phyloP scores from a whole-genome alignment of 495 filamentous ascomycete species.

The Penicillium samsonianum region DNA sequence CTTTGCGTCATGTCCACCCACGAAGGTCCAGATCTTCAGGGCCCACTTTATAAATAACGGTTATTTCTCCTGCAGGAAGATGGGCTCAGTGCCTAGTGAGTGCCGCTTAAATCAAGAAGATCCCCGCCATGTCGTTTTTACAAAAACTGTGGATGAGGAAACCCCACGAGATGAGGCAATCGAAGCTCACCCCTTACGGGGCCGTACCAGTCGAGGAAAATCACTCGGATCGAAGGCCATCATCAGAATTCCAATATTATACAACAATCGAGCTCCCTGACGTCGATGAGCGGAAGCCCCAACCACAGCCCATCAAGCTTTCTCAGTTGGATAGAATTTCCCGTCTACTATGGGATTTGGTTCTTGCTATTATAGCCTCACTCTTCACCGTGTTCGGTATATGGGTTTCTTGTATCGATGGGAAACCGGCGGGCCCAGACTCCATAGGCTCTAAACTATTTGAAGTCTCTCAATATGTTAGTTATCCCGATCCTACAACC shows the following conservation, averaged over 20 bases:
- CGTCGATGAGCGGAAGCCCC: not conserved
- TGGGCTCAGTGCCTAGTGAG: not conserved
- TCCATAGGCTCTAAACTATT: not conserved
- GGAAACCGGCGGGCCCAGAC: not conserved
- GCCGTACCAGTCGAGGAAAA: not conserved
- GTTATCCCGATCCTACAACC: not conserved
- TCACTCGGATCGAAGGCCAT: not conserved
- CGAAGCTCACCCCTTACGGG: not conserved
- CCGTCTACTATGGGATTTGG: not conserved
- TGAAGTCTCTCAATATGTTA: conserved; percentile 3
- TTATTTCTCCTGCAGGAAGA: not conserved
- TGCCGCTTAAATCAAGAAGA: not conserved
- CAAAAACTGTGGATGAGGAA: not conserved
- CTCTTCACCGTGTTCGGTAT: conserved; percentile 2
- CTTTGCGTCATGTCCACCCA: not conserved
- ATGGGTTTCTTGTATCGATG: conserved; percentile 4
- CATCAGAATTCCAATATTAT: not conserved
- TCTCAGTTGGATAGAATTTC: not conserved
- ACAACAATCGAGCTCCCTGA: not conserved
- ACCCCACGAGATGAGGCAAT: not conserved
- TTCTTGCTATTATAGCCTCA: not conserved
- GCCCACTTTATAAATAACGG: not conserved
- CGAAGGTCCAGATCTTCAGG: not conserved
- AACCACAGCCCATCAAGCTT: not conserved
- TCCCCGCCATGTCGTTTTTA: not conserved